Conservation (phyloP, 371 early-diverging fungal species). For the Lichtheimia corymbifera region DNA sequence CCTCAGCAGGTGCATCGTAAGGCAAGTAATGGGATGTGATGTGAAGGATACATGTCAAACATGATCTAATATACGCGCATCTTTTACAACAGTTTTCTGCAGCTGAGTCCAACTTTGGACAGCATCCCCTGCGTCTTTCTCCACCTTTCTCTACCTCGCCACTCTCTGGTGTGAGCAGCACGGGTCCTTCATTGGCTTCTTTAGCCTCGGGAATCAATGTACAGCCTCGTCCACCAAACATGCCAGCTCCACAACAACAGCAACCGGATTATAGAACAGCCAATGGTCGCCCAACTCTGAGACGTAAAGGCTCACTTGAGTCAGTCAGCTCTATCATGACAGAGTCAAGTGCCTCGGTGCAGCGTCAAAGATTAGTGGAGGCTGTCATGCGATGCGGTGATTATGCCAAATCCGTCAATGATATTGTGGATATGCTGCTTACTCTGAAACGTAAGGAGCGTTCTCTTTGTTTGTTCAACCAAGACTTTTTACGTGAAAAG, state of each 20-base stretch:
- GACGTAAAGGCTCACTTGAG: constrained; percentile 46
- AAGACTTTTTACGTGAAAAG: constrained; percentile 45
- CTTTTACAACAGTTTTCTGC: constrained; percentile 13
- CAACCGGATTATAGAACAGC: constrained; percentile 9
- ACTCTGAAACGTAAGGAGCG: constrained; percentile 51
- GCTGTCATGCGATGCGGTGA: constrained; percentile 43
- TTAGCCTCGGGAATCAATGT: constrained; percentile 41
- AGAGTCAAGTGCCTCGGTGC: constrained; percentile 37
- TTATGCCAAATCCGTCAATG: constrained; percentile 29
- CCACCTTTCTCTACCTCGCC: constrained; percentile 39
- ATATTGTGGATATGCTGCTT: constrained; percentile 55
- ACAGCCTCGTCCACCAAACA: constrained; percentile 24
- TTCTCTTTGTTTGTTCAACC: constrained; percentile 52
- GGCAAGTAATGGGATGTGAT: constrained; percentile 12
- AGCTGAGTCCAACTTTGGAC: constrained; percentile 18
- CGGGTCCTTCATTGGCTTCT: constrained; percentile 36
- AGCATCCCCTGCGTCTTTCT: constrained; percentile 19
- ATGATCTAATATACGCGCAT: background rate
- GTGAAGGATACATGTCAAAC: background rate
- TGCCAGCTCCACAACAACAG: constrained; percentile 6
- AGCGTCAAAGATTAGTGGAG: constrained; percentile 41
- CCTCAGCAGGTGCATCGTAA: constrained; percentile 26
- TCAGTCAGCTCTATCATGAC: constrained; percentile 46
- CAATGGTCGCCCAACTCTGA: constrained; percentile 31
- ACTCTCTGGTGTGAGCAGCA: constrained; percentile 32